phyloP scores from a whole-genome alignment of 176 grass and related monocot genomes.

The Thalia dealbata region DNA sequence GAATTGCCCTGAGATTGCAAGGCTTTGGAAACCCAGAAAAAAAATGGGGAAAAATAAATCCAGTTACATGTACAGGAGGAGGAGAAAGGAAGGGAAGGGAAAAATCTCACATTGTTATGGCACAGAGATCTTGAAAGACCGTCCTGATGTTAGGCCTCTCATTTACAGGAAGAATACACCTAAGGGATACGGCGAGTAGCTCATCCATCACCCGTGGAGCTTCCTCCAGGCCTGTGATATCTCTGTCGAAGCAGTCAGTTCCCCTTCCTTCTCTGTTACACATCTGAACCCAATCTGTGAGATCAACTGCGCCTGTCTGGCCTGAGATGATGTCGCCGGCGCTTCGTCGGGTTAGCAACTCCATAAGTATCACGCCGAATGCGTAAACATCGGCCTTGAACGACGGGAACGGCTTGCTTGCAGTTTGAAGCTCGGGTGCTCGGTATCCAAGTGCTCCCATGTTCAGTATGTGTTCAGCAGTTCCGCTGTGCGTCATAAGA shows the following conservation, averaged over 20 bases:
- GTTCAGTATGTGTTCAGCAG: constrained; percentile 76
- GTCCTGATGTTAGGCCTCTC: constrained; percentile 97
- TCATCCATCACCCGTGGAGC: constrained; percentile 75
- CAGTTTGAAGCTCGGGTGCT: constrained; percentile 58
- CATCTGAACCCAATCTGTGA: constrained; percentile 98
- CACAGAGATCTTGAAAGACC: constrained; percentile 68
- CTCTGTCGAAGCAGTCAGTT: constrained; percentile 86
- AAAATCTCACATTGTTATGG: constrained; percentile 79
- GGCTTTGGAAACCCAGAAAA: constrained; percentile 69
- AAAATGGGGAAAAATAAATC: constrained; percentile 30
- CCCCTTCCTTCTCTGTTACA: constrained; percentile 90
- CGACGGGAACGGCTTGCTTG: constrained; percentile 42
- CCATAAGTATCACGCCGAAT: constrained; percentile 72
- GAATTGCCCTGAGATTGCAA: constrained; percentile 47
- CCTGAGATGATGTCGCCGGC: constrained; percentile 96
- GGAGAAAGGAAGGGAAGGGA: constrained; percentile 9
- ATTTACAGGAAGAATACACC: constrained; percentile 87
- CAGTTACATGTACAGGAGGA: constrained; percentile 61
- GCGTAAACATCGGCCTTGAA: constrained; percentile 89
- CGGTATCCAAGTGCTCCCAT: constrained; percentile 74
- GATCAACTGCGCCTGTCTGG: constrained; percentile 73
- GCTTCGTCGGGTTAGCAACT: constrained; percentile 84
- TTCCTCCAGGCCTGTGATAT: constrained; percentile 90
- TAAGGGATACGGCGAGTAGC: constrained; percentile 66
- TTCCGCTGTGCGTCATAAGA: constrained; percentile 63